Percentiles rank a stretch among this genome's conserved stretches.
Conservation (phyloP, 805 yeast species). For the Blastobotrys peoriensis region DNA sequence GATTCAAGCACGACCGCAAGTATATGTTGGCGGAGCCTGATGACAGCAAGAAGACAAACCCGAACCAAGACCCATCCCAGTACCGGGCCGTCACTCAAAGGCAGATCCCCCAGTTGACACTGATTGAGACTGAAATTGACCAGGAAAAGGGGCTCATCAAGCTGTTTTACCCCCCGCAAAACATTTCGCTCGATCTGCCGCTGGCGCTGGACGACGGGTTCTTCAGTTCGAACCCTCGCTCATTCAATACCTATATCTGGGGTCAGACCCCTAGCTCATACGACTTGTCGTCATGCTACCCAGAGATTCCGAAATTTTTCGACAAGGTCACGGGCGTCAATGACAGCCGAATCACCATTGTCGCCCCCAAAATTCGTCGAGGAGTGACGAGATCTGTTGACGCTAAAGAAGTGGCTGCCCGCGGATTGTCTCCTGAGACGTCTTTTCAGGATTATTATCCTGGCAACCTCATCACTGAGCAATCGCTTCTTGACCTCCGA, state of each 20-base stretch:
- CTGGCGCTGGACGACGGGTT: slow-evolving; percentile 10
- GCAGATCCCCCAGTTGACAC: slow-evolving; percentile 23
- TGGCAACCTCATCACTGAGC: slow-evolving; percentile 25
- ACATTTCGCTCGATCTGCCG: slow-evolving; percentile 13
- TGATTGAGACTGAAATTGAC: slow-evolving; percentile 18
- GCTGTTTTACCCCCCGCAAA: slow-evolving; percentile 17
- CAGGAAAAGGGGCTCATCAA: slow-evolving; percentile 11
- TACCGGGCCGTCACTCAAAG: slow-evolving; percentile 28
- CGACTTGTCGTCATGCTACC: slow-evolving; percentile 19
- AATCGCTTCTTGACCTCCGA: slow-evolving; percentile 23
- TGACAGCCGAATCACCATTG: slow-evolving; percentile 14
- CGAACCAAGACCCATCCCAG: slow-evolving; percentile 1
- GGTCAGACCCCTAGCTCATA: slow-evolving; percentile 20
- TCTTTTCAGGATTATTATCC: slow-evolving; percentile 31
- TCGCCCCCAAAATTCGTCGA: slow-evolving; percentile 23
- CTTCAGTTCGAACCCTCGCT: slow-evolving; percentile 8
- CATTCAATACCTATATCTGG: slow-evolving; percentile 23
- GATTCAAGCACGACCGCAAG: slow-evolving; percentile 29
- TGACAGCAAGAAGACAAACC: slow-evolving; percentile 4
- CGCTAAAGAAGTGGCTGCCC: slow-evolving; percentile 7
- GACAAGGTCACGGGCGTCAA: slow-evolving; percentile 4
- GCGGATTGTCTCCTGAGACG: slow-evolving; percentile 12
- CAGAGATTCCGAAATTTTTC: slow-evolving; percentile 15
- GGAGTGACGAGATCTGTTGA: slow-evolving; percentile 17
- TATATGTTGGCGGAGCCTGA: slow-evolving; percentile 25